A percentile compares a stretch with the other conserved stretches of the same genome.
These are phyloP conservation scores for Leccinum aurantiacum DNA, from an alignment of 768 basidiomycete genomes.

Conservation along the genomic window DNA sequence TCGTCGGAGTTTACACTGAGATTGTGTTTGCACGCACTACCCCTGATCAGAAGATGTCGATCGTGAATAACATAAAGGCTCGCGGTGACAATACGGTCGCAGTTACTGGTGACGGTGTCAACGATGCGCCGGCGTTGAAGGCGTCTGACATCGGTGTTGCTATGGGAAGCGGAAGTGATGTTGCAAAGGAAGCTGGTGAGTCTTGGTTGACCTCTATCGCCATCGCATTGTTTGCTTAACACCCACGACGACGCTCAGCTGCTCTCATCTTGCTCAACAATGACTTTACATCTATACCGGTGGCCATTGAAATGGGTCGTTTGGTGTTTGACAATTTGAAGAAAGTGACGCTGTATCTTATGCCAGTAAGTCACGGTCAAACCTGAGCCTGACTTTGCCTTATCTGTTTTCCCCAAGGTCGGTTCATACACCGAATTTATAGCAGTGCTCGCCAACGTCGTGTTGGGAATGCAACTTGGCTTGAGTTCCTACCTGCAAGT, in stretches of 20 bases:
- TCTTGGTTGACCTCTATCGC: neutral
- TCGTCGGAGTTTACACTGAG: constrained; percentile 39
- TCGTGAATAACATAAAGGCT: constrained; percentile 52
- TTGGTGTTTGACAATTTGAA: constrained; percentile 59
- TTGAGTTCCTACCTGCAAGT: constrained; percentile 56
- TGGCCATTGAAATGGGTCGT: constrained; percentile 59
- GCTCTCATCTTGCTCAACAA: constrained; percentile 55
- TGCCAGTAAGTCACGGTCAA: constrained; percentile 35
- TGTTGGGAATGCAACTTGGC: constrained; percentile 59
- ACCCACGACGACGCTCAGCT: constrained; percentile 22
- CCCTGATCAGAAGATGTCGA: constrained; percentile 57
- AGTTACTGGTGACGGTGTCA: constrained; percentile 58
- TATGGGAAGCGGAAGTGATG: constrained; percentile 49
- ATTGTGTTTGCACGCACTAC: constrained; percentile 56
- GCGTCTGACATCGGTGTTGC: constrained; percentile 57
- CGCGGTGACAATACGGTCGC: constrained; percentile 51
- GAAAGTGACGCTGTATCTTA: constrained; percentile 48
- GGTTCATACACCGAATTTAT: constrained; percentile 61
- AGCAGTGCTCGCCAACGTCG: constrained; percentile 53
- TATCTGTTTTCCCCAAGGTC: constrained; percentile 29
- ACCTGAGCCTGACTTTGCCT: neutral
- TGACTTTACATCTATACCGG: constrained; percentile 57
- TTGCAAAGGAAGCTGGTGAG: constrained; percentile 56
- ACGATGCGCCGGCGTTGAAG: constrained; percentile 52
- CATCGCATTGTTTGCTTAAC: neutral